Conservation (phyloP, 1,139 yeast genomes). For the Suhomyces chickasaworum region DNA sequence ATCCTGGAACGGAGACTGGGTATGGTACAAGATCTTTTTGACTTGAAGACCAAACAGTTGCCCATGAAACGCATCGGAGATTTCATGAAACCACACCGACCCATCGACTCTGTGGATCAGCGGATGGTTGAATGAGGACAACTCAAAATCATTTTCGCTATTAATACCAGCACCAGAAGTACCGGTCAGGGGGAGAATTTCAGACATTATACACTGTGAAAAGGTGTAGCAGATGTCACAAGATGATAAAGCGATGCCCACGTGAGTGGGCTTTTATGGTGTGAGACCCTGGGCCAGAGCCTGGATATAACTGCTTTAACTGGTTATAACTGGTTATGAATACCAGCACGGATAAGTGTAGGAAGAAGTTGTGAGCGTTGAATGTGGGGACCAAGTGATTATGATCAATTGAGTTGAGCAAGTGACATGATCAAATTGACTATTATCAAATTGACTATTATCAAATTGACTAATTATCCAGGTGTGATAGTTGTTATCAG, state of each 20-base stretch:
- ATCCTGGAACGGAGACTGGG: conserved; percentile 38
- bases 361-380: neutral
- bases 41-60: conserved; percentile 46
- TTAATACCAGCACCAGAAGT: neutral
- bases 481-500: no score
- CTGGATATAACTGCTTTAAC: no score
- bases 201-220: conserved; percentile 3
- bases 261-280: neutral
- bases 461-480: no score
- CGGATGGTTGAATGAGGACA: conserved; percentile 26
- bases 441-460: no score
- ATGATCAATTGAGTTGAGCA: no score
- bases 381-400: no score
- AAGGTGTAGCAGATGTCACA: conserved; percentile 2
- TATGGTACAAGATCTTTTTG: conserved; percentile 37
- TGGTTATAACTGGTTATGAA: neutral
- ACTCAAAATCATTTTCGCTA: neutral
- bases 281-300: no score
- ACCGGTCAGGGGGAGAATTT: neutral
- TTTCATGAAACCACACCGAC: conserved; percentile 46
- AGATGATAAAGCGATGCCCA: conserved; percentile 1
- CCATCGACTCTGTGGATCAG: conserved; percentile 29
- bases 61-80: conserved; percentile 44
- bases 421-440: neutral
- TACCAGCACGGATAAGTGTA: neutral